These are phyloP conservation scores for Podospora pseudocomata DNA, from an alignment of 495 filamentous ascomycete genomes.

Conservation along the genomic window DNA sequence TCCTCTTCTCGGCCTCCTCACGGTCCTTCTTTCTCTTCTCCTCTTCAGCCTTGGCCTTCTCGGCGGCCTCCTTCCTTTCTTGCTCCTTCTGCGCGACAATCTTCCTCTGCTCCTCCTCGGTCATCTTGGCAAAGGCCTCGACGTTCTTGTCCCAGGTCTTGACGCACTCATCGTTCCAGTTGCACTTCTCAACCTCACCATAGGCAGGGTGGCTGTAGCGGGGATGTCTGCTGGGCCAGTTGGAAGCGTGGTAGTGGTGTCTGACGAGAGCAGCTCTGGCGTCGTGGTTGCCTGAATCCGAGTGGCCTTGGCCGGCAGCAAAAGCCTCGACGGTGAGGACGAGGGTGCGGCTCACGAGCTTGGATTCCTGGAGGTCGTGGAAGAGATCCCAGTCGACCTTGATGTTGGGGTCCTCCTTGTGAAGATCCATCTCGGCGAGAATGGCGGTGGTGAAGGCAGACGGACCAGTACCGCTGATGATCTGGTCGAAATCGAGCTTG, in stretches of 20 bases:
- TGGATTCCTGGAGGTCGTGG: constrained; percentile 56
- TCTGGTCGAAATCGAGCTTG: constrained; percentile 62
- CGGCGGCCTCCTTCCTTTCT: constrained; percentile 26
- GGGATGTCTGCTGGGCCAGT: constrained; percentile 58
- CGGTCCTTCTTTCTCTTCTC: constrained; percentile 31
- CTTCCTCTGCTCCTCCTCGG: constrained; percentile 46
- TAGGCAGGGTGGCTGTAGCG: constrained; percentile 58
- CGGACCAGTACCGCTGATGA: constrained; percentile 63
- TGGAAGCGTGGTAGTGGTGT: constrained; percentile 63
- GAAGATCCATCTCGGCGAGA: constrained; percentile 53
- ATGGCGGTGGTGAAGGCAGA: constrained; percentile 62
- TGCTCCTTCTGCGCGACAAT: constrained; percentile 43
- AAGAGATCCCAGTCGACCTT: constrained; percentile 53
- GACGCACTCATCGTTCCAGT: constrained; percentile 60
- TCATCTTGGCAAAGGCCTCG: constrained; percentile 44
- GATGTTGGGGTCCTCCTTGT: constrained; percentile 21
- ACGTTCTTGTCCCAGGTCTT: constrained; percentile 54
- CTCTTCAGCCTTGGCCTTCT: constrained; percentile 25
- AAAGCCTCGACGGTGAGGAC: constrained; percentile 63
- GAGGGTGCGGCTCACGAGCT: constrained; percentile 52
- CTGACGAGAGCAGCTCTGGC: constrained; percentile 54
- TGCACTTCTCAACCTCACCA: constrained; percentile 61
- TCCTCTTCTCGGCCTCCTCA: constrained; percentile 21
- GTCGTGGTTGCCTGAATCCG: constrained; percentile 60
- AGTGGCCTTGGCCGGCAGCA: constrained; percentile 62